These are phyloP conservation scores for Bruguiera parviflora DNA, from an alignment of 345 rosid species.

Conservation along the genomic window DNA sequence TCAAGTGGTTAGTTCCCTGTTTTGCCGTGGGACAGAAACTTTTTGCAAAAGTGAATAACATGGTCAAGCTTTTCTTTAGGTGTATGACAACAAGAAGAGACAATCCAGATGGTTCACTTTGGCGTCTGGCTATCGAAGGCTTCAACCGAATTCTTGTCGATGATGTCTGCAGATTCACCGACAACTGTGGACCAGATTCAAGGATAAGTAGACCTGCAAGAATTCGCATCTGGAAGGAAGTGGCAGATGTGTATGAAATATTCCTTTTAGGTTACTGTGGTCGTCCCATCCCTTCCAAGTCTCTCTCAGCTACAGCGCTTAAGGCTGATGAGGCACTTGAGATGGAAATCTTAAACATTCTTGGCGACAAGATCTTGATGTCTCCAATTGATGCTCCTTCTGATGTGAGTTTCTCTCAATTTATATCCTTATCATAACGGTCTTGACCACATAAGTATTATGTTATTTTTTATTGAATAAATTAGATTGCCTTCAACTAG, in stretches of 20 bases:
- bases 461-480: no score
- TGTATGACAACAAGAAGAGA: slow-evolving; percentile 97
- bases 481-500: not conserved
- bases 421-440: not conserved
- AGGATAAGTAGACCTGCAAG: slow-evolving; percentile 62
- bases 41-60: slow-evolving; percentile 10
- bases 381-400: slow-evolving; percentile 72
- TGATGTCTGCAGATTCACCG: slow-evolving; percentile 45
- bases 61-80: slow-evolving; percentile 35
- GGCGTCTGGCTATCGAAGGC: slow-evolving; percentile 90
- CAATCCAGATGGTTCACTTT: slow-evolving; percentile 85
- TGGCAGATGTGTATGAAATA: slow-evolving; percentile 89
- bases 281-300: slow-evolving; percentile 78
- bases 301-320: slow-evolving; percentile 53
- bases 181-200: slow-evolving; percentile 40
- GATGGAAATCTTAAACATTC: slow-evolving; percentile 64
- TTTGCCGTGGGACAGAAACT: not conserved
- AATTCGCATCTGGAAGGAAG: slow-evolving; percentile 87
- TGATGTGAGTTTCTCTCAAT: slow-evolving; percentile 47
- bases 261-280: slow-evolving; percentile 95
- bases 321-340: slow-evolving; percentile 82
- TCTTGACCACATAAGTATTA: not conserved
- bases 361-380: slow-evolving; percentile 74
- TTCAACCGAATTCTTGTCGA: slow-evolving; percentile 72
- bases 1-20: no score